These are phyloP conservation scores for Leptodontidium sp. DNA, from an alignment of 2,329 filamentous ascomycete genomes.

Conservation along the genomic window DNA sequence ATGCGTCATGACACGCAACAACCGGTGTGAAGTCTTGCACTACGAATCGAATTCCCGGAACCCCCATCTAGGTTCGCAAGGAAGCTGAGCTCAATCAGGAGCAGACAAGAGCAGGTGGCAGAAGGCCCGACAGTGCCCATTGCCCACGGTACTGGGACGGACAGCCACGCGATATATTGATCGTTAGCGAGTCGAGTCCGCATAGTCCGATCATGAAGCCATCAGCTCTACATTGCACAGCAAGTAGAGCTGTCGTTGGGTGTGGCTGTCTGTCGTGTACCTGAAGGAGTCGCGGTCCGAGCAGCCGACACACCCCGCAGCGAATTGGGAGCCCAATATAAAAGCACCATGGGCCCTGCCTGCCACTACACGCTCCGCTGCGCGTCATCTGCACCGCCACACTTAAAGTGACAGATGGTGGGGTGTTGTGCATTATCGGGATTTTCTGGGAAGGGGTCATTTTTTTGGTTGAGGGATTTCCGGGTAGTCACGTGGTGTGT, in stretches of 20 bases:
- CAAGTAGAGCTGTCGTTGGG: not conserved
- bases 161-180: constrained; percentile 15
- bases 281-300: constrained; percentile 16
- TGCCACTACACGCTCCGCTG: constrained; percentile 5
- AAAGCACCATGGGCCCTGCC: not conserved
- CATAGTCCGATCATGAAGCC: constrained; percentile 5
- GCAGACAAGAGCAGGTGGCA: not conserved
- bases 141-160: not conserved
- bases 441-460: not conserved
- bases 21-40: not conserved
- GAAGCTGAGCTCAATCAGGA: not conserved
- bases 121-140: constrained; percentile 13
- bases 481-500: not conserved
- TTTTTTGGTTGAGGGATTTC: constrained; percentile 16
- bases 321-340: constrained; percentile 15
- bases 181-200: not conserved
- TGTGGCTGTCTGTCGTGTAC: constrained; percentile 16
- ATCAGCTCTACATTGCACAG: not conserved
- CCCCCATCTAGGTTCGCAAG: not conserved
- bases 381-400: constrained; percentile 14
- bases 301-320: not conserved
- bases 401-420: not conserved
- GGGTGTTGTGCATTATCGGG: not conserved
- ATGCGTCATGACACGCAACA: not conserved
- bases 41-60: not conserved